These are phyloP conservation scores for Dothidotthia symphoricarpi DNA, from an alignment of 2,329 filamentous ascomycete genomes.

Conservation along the genomic window DNA sequence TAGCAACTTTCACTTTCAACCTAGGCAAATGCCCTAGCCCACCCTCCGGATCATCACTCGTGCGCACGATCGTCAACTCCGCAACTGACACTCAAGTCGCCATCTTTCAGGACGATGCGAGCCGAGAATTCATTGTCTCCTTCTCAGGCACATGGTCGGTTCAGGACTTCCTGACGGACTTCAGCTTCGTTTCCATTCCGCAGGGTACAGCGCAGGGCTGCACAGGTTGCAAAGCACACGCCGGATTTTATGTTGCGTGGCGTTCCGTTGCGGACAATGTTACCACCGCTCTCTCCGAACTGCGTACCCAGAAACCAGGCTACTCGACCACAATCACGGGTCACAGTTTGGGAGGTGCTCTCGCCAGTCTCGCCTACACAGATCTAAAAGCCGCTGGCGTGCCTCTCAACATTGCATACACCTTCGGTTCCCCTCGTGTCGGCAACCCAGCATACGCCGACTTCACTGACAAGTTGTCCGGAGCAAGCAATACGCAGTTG, in stretches of 20 bases:
- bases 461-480: conserved; percentile 48
- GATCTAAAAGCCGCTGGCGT: conserved; percentile 10
- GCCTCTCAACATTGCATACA: conserved; percentile 10
- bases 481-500: conserved; percentile 45
- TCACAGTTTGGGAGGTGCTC: conserved; percentile 65
- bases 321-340: conserved; percentile 59
- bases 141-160: conserved; percentile 12
- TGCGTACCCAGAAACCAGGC: conserved; percentile 47
- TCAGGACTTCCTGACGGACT: conserved; percentile 15
- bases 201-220: conserved; percentile 18
- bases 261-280: conserved; percentile 48
- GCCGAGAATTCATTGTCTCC: conserved; percentile 13
- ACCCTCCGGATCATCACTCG: conserved; percentile 12
- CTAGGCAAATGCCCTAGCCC: conserved; percentile 11
- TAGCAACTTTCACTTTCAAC: conserved; percentile 15
- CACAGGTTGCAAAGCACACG: conserved; percentile 53
- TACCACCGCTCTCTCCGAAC: conserved; percentile 45
- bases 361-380: conserved; percentile 55
- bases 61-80: conserved; percentile 7
- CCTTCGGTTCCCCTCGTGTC: conserved; percentile 59
- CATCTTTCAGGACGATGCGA: conserved; percentile 12
- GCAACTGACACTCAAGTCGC: conserved; percentile 12
- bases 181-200: conserved; percentile 9
- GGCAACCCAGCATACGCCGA: conserved; percentile 57
- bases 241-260: conserved; percentile 60